Evolutionary conservation across 306 rosid genomes (phyloP), one percentile per base, ranked within the genome.

Genomic region (Inga leiocalycina): DNA sequence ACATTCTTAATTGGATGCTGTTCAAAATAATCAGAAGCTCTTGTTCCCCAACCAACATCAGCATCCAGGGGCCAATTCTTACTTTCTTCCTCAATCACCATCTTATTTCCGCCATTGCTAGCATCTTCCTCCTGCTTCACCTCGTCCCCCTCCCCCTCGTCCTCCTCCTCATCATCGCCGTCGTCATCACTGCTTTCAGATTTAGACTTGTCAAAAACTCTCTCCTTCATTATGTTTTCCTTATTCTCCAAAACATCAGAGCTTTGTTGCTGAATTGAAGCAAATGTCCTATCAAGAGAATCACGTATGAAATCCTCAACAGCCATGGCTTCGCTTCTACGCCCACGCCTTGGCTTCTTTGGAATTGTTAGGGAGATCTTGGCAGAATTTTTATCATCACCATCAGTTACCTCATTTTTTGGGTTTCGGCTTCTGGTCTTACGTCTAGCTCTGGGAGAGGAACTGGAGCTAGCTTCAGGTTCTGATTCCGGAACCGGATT

Each of bases 21-120:
- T 79, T 96, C 97, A 80, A 96, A 96, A 82, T 96, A 96, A 89
- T 96, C 97, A 0, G 97, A 96, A 19, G 98, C 96, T 80, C 94
- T 90, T 81, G 89, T 67, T 48, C 98, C 99, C 98, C 97, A 96
- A 48, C 99, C 99, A 70, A 96, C 94, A 61, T 96, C 97, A 30
- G 94, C 93, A 92, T 96, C 98, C 83, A 91, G 67, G 8, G 99
- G 98, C 98, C 99, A 96, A 32, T 81, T 84, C 70, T 84, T 65
- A 71, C 93, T 91, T 85, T 96, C 98, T 83, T 94, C 97, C 88
- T 94, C 98, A 34, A 94, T 85, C 70, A 94, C 92, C 90, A 84
- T 86, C 80, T 77, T 84, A 87, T 85, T 77, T 20, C 71, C 44
- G 5, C 71, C 78, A 20, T 68, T 52, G 8, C 43, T 80, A 43